A percentile compares a stretch with the other conserved stretches of the same genome.
Conservation (phyloP, 176 grass and related monocot genomes). For the Carex scoparia region DNA sequence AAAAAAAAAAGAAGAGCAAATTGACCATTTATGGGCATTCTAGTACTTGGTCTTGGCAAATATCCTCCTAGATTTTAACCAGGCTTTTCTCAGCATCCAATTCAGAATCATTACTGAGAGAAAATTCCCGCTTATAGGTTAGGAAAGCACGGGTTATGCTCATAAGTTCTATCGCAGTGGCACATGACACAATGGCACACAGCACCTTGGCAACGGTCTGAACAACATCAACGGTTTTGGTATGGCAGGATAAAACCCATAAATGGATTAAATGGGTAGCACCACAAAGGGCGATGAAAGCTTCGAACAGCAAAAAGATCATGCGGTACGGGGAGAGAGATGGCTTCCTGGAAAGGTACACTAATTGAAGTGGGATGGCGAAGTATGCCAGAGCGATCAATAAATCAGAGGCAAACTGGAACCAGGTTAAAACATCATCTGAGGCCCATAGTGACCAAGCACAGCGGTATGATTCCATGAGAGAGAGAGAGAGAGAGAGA, state of each 20-base stretch:
- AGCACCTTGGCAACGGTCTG: slow-evolving; percentile 64
- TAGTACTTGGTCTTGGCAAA: slow-evolving; percentile 54
- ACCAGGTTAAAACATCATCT: slow-evolving; percentile 51
- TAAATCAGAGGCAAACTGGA: slow-evolving; percentile 74
- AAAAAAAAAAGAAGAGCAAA: background rate
- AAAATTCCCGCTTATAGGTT: slow-evolving; percentile 47
- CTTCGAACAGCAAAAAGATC: slow-evolving; percentile 65
- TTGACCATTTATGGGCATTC: slow-evolving; percentile 49
- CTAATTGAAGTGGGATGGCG: slow-evolving; percentile 74
- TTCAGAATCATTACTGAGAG: slow-evolving; percentile 62
- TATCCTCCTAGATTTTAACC: slow-evolving; percentile 62
- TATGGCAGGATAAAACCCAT: slow-evolving; percentile 62
- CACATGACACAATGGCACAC: slow-evolving; percentile 58
- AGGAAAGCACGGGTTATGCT: slow-evolving; percentile 61
- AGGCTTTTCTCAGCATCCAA: slow-evolving; percentile 69
- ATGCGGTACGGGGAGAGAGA: slow-evolving; percentile 50
- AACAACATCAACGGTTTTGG: slow-evolving; percentile 47
- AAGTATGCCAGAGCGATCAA: slow-evolving; percentile 80
- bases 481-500: background rate
- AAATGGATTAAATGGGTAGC: slow-evolving; percentile 69
- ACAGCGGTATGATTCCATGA: slow-evolving; percentile 53
- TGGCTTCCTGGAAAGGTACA: slow-evolving; percentile 79
- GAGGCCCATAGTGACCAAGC: slow-evolving; percentile 59
- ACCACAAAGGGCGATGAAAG: slow-evolving; percentile 73
- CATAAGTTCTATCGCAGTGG: slow-evolving; percentile 65